Percentiles rank a stretch among this genome's conserved stretches.
Conservation (phyloP, 2,329 filamentous ascomycete species). For the Claviceps sp. region DNA sequence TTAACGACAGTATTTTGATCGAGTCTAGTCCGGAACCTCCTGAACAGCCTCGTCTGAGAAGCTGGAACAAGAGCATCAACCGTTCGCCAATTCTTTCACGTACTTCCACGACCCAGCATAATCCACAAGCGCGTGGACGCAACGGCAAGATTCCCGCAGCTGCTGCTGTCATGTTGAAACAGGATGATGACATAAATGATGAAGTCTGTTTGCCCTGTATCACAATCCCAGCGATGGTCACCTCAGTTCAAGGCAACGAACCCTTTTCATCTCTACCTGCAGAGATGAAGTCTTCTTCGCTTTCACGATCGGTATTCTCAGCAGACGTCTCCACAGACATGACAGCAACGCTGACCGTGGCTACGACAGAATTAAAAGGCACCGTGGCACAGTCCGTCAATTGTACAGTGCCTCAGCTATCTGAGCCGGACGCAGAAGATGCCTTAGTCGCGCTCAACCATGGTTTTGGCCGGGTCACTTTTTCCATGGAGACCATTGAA, state of each 20-base stretch:
- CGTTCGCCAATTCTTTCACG: neutral
- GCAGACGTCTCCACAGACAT: neutral
- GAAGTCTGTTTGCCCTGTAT: neutral
- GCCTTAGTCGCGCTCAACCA: neutral
- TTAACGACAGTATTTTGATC: neutral
- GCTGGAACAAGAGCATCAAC: neutral
- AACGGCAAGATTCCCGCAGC: neutral
- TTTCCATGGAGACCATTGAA: neutral
- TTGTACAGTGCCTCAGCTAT: neutral
- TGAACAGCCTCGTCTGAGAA: neutral
- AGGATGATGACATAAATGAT: neutral
- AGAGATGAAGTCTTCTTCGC: neutral
- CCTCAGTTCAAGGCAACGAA: neutral
- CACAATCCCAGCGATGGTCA: neutral
- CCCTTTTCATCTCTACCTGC: neutral
- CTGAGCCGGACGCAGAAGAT: neutral
- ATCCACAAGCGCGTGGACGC: neutral
- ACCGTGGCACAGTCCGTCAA: neutral
- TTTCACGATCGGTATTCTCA: neutral
- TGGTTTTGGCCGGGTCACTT: neutral
- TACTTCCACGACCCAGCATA: neutral
- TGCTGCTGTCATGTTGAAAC: conserved; percentile 1
- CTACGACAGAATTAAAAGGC: neutral
- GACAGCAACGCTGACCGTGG: neutral
- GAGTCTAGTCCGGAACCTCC: neutral